These are phyloP conservation scores for Barnettozyma populi DNA, from an alignment of 805 yeast species.

Conservation along the genomic window DNA sequence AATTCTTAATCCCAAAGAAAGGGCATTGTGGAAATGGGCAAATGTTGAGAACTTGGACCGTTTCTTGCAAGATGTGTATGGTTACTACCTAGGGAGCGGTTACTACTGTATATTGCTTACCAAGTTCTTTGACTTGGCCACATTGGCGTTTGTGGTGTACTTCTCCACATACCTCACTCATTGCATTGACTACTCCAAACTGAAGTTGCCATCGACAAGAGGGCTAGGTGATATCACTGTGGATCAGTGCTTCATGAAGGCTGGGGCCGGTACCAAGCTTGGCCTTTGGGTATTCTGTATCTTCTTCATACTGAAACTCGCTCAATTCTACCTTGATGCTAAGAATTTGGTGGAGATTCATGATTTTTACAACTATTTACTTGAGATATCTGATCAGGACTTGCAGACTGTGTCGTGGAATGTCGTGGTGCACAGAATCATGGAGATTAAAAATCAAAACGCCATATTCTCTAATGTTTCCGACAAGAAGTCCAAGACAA, in stretches of 20 bases:
- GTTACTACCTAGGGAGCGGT: slow-evolving; percentile 83
- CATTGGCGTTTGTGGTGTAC: slow-evolving; percentile 72
- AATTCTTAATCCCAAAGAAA: slow-evolving; percentile 55
- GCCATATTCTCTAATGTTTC: slow-evolving; percentile 45
- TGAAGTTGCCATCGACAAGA: slow-evolving; percentile 28
- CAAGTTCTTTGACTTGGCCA: slow-evolving; percentile 60
- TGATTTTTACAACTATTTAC: slow-evolving; percentile 67
- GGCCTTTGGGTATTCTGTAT: slow-evolving; percentile 56
- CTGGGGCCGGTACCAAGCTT: slow-evolving; percentile 50
- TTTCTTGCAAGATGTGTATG: slow-evolving; percentile 77
- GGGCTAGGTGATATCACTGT: slow-evolving; percentile 29
- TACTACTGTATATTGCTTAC: slow-evolving; percentile 68
- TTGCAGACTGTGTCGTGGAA: slow-evolving; percentile 94
- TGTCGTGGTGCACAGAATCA: slow-evolving; percentile 68
- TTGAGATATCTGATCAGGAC: slow-evolving; percentile 73
- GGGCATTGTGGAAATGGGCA: slow-evolving; percentile 95
- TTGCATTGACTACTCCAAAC: slow-evolving; percentile 66
- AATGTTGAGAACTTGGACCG: slow-evolving; percentile 88
- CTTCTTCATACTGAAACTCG: slow-evolving; percentile 45
- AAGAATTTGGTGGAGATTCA: slow-evolving; percentile 67
- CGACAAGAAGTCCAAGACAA: slow-evolving; percentile 63
- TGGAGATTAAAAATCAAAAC: slow-evolving; percentile 74
- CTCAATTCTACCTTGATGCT: slow-evolving; percentile 56
- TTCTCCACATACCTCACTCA: slow-evolving; percentile 74
- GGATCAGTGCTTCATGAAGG: slow-evolving; percentile 36